Base-by-base conservation (phyloP, 2,329 filamentous ascomycete species). In the Botrytis porri region DNA sequence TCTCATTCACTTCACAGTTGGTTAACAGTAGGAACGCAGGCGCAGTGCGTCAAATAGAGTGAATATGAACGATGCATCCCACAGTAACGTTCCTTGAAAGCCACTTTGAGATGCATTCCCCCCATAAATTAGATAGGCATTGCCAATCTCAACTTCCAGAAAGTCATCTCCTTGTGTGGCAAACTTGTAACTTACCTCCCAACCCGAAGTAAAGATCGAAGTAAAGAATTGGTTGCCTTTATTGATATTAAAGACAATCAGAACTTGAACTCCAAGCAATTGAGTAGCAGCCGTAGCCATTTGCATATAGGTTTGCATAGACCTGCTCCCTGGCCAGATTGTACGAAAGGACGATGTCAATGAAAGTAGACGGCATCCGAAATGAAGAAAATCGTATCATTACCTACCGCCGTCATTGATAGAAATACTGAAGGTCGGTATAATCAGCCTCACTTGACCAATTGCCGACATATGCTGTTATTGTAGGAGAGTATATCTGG, bases 11-110 rank as follows among this genome's bases (percentile, higher is more conserved):
- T 51, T 37, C 32, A 51, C 29, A 25, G 43, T 45, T 32, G 18
- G 22, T 62, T 62, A n/a, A 62, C 60, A 39, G 29, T 45, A 37
- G 45, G 64, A 66, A 54, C 32, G 45, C 64, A 54, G 64, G 64
- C 32, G 45, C 43, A 16, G 32, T 65, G 43, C 32, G 45, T 65
- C 32, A 37, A 66, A 39, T 54, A 51, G 35, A 35, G 14, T 18
- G 43, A 65, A 25, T 45, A n/a, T 65, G n/a, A 65, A n/a, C 14
- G 29, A 22, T 37, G 22, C 20, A 54, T 66, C 32, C 22, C 10
- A 20, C 18, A 66, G n/a, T 4, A 66, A n/a, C 37, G 16, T 39
- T n/a, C 22, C 25, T 9, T 4, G 45, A 18, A 12, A 51, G 45
- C 64, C 12, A 54, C 25, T 25, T n/a, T 25, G 32, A 4, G 35